Conservation (phyloP, 148 eudicot genomes). For the Chenopodium album region DNA sequence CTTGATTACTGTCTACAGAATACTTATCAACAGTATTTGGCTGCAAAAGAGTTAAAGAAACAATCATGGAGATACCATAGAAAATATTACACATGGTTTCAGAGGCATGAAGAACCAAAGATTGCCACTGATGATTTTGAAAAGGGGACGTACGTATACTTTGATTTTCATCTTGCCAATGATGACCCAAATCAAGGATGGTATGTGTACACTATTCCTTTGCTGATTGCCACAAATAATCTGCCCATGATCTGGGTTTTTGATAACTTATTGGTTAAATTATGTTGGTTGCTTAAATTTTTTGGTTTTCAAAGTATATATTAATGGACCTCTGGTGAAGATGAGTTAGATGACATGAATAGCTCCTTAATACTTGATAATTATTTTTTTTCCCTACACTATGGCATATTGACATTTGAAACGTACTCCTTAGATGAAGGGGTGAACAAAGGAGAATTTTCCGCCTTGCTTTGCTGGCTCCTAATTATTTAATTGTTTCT, state of each 20-base stretch:
- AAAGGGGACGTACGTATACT: slow-evolving; percentile 94
- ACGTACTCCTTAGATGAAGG: background rate
- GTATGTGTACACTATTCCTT: slow-evolving; percentile 42
- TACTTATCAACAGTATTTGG: slow-evolving; percentile 95
- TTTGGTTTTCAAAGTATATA: background rate
- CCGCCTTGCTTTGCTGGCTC: background rate
- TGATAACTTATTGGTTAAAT: background rate
- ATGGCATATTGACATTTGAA: background rate
- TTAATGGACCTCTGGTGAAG: background rate
- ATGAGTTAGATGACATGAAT: background rate
- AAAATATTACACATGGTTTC: slow-evolving; percentile 94
- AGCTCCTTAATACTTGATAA: background rate
- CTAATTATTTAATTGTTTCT: background rate
- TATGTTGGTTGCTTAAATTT: background rate
- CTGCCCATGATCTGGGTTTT: background rate
- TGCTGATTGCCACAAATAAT: background rate
- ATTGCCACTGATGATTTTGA: slow-evolving; percentile 96
- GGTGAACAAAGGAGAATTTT: background rate
- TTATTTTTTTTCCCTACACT: background rate
- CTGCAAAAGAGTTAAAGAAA: slow-evolving; percentile 94
- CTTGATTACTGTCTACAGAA: slow-evolving; percentile 48
- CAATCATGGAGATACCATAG: slow-evolving; percentile 99
- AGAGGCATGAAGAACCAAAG: slow-evolving; percentile 95
- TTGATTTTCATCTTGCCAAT: slow-evolving; percentile 74
- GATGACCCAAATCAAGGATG: slow-evolving; percentile 91